Evolutionary conservation across 306 rosid genomes (phyloP).

Genomic region (Rubus parviflorus): DNA sequence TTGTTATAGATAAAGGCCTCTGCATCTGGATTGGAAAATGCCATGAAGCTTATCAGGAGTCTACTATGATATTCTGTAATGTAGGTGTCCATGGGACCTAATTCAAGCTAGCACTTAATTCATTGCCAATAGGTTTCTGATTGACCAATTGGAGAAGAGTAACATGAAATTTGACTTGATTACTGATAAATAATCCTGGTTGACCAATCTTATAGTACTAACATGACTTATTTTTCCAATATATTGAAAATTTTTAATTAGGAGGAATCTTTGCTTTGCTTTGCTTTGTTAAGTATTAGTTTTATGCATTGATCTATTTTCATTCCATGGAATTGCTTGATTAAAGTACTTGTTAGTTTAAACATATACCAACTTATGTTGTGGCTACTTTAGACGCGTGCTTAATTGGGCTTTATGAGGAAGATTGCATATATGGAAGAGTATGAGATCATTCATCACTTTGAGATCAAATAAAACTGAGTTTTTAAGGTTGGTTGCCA

Average conservation of each 20-base stretch:
- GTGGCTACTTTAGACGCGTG: slow-evolving; percentile 18
- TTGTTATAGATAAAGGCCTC: not conserved
- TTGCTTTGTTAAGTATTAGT: slow-evolving; percentile 7
- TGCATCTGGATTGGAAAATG: slow-evolving; percentile 9
- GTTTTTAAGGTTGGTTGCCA: not conserved
- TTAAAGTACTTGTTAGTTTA: slow-evolving; percentile 19
- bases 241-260: slow-evolving; percentile 23
- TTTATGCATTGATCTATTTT: not conserved
- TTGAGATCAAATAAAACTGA: not conserved
- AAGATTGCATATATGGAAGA: not conserved
- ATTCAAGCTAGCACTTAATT: slow-evolving; percentile 41
- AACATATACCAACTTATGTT: slow-evolving; percentile 6
- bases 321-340: slow-evolving; percentile 1
- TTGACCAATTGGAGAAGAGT: slow-evolving; percentile 40
- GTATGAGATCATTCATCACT: not conserved
- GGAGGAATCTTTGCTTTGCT: slow-evolving; percentile 30
- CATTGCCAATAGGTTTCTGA: slow-evolving; percentile 29
- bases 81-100: slow-evolving; percentile 37
- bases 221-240: slow-evolving; percentile 41
- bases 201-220: slow-evolving; percentile 41
- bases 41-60: slow-evolving; percentile 17
- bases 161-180: slow-evolving; percentile 55
- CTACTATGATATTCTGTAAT: slow-evolving; percentile 15
- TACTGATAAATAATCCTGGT: slow-evolving; percentile 21
- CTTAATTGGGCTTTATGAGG: not conserved